Evolutionary conservation across 176 grass and related monocot species (phyloP), one percentile per base, ranked within the genome.

Genomic region (Phyllostachys edulis): DNA sequence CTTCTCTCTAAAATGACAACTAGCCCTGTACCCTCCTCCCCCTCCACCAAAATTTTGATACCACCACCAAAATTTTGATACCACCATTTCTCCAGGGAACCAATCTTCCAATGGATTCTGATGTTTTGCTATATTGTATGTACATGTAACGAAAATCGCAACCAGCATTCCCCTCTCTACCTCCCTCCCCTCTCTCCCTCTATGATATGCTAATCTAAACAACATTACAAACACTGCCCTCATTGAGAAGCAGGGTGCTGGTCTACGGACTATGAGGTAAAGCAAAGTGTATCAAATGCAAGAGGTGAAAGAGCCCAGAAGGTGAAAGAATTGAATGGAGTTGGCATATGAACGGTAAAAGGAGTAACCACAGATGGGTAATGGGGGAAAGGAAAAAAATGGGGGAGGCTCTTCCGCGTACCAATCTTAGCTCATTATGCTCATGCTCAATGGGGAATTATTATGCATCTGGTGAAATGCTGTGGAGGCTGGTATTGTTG

Each of bases 131-230:
- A 81, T 89, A 87, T 54, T 71, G 44, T 84, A 89, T 93, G 26
- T 94, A 91, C 92, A 94, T 77, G 89, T 77, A 91, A 84, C 50
- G 77, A 47, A 83, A 90, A 90, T 46, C 42, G 20, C 70, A 85
- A 55, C 21, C 57, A 80, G 59, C 76, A 60, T 76, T 38, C 73
- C 73, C 71, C 36, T 41, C 80, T 44, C 70, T 72, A 50, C 65
- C 65, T 56, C 84, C 69, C 57, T 46, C 67, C 51, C 79, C 13
- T 11, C 23, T 41, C 37, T 54, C 51, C 12, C 60, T 60, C 85
- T 86, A 80, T 79, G 63, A 56, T 72, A 82, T 87, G 45, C 76
- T 89, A 92, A 83, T 76, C 89, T 92, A 92, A 69, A 92, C 65
- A 84, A 83, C 76, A 84, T 88, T 93, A 86, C 77, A 90, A 78